Evolutionary conservation across 331 rosid genomes (phyloP).

Genomic region (Quercus tomentella): DNA sequence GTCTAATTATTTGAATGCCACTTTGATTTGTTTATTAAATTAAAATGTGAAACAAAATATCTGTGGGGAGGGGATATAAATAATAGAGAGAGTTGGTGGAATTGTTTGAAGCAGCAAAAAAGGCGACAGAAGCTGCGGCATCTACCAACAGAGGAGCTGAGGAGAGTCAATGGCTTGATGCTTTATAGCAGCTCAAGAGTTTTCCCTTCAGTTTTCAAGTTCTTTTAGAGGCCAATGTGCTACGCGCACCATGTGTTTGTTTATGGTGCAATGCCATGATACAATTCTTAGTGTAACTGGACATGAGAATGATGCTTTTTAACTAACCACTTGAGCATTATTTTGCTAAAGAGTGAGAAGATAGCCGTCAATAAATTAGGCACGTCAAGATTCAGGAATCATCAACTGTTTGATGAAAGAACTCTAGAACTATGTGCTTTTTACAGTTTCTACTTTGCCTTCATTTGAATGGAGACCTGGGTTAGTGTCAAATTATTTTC

Average conservation of each 20-base stretch:
- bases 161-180: slow-evolving; percentile 78
- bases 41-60: slow-evolving; percentile 4
- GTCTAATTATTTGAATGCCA: neutral
- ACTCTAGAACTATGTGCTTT: neutral
- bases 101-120: slow-evolving; percentile 68
- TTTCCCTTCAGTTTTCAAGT: slow-evolving; percentile 71
- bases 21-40: slow-evolving; percentile 2
- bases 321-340: too few species aligned
- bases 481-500: neutral
- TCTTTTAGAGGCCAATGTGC: too few species aligned
- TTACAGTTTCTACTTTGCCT: neutral
- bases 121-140: slow-evolving; percentile 69
- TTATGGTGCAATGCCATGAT: too few species aligned
- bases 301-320: too few species aligned
- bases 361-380: neutral
- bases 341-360: too few species aligned
- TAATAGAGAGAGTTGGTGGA: slow-evolving; percentile 76
- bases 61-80: neutral
- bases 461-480: neutral
- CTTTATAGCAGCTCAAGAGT: slow-evolving; percentile 68
- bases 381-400: neutral
- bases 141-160: slow-evolving; percentile 46
- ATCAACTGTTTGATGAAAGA: neutral
- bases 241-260: too few species aligned
- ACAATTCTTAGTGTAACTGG: too few species aligned